Conservation (phyloP, 192 early-diverging fungal genomes). For the Coemansia sp. region DNA sequence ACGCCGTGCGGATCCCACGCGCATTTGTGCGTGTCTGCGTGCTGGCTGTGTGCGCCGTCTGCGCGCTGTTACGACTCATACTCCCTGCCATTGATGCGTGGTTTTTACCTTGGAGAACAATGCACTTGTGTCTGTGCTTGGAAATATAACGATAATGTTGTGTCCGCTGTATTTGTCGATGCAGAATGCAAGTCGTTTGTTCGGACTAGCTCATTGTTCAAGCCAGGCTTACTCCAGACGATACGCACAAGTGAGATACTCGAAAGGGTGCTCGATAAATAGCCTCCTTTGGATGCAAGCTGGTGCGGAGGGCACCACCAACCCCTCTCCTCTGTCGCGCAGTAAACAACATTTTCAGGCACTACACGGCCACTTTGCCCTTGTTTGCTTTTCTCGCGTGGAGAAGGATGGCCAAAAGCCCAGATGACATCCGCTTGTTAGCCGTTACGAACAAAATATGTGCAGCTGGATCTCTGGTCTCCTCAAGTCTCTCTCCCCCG, state of each 20-base stretch:
- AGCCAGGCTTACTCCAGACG: background rate
- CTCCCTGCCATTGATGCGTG: background rate
- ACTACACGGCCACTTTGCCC: background rate
- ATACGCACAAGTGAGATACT: background rate
- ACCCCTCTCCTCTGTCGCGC: no score
- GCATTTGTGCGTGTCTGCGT: background rate
- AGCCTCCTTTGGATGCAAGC: background rate
- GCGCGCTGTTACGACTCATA: background rate
- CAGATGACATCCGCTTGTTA: background rate
- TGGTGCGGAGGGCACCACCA: background rate
- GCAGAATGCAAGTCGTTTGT: background rate
- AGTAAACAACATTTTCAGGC: background rate
- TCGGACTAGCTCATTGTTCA: no score
- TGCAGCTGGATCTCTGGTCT: no score
- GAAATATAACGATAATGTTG: background rate
- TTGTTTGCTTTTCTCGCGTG: background rate
- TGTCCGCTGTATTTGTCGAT: background rate
- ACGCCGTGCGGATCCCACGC: slow-evolving; percentile 12
- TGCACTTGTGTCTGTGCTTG: background rate
- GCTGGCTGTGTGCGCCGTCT: background rate
- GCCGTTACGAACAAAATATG: background rate
- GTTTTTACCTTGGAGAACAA: background rate
- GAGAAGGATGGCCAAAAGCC: background rate
- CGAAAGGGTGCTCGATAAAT: background rate
- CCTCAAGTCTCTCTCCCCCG: no score